Percentiles rank a stretch among this genome's conserved stretches.
Conservation (phyloP, 208 protist genomes). For the Leishmania gerbilli region DNA sequence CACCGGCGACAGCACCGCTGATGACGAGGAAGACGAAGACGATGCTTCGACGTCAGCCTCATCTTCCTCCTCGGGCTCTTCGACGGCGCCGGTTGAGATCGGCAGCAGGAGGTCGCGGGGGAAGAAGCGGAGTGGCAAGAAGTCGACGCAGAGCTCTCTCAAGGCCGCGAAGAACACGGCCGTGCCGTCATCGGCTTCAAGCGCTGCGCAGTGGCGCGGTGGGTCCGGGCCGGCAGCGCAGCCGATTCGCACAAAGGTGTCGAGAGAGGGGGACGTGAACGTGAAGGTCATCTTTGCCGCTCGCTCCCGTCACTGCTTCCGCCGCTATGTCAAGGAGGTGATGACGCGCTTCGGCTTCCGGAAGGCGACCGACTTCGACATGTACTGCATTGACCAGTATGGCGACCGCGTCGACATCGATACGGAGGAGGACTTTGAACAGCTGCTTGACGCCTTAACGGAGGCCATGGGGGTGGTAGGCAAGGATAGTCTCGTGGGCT, state of each 20-base stretch:
- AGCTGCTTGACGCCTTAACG: conserved; percentile 46
- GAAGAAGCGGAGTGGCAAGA: neutral
- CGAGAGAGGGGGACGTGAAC: conserved; percentile 74
- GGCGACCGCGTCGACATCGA: conserved; percentile 87
- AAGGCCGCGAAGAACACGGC: neutral
- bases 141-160: neutral
- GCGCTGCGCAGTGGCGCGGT: neutral
- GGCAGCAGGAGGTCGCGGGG: neutral
- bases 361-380: conserved; percentile 67
- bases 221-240: neutral
- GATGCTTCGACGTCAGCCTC: conserved; percentile 9
- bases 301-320: conserved; percentile 41
- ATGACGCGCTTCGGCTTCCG: conserved; percentile 74
- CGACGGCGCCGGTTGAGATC: neutral
- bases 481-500: neutral
- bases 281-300: conserved; percentile 69
- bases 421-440: conserved; percentile 59
- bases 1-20: conserved; percentile 20
- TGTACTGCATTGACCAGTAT: conserved; percentile 73
- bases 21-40: conserved; percentile 23
- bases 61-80: neutral
- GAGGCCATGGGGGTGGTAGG: neutral
- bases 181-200: neutral
- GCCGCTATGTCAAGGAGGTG: conserved; percentile 48
- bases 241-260: conserved; percentile 66